A percentile compares a stretch with the other conserved stretches of the same genome.
Conservation (phyloP, 2,329 filamentous ascomycete genomes). For the Bimuria novae-zelandiae region DNA sequence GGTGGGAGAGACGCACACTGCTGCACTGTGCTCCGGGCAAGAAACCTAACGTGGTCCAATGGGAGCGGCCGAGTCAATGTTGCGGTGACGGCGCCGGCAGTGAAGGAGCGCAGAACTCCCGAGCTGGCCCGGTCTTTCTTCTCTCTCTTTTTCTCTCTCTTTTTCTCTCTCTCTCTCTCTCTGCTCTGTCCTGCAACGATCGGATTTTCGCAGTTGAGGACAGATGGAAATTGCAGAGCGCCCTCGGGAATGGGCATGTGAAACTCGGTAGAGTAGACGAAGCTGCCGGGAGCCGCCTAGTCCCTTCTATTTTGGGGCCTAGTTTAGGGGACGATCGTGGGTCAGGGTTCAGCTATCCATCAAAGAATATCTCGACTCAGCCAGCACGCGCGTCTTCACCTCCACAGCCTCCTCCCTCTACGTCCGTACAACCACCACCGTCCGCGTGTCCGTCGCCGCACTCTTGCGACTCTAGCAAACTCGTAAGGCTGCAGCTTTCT, state of each 20-base stretch:
- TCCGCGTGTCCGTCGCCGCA: conserved; percentile 32
- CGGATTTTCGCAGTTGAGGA: neutral
- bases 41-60: conserved; percentile 36
- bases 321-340: conserved; percentile 7
- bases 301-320: conserved; percentile 2
- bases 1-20: conserved; percentile 20
- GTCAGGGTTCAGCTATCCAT: conserved; percentile 3
- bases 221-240: conserved; percentile 6
- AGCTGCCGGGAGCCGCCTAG: conserved; percentile 3
- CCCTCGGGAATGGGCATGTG: conserved; percentile 1
- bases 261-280: conserved; percentile 9
- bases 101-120: conserved; percentile 1
- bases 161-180: no score
- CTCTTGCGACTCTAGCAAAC: conserved; percentile 16
- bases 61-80: neutral
- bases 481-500: conserved; percentile 37
- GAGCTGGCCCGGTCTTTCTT: neutral
- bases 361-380: conserved; percentile 7
- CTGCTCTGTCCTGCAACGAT: neutral
- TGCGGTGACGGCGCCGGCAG: conserved; percentile 2
- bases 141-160: no score
- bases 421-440: conserved; percentile 12
- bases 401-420: conserved; percentile 17
- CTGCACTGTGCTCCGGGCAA: conserved; percentile 37
- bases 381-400: conserved; percentile 11